Evolutionary conservation across 164 flowering plant genomes (phyloP).

Genomic region (Aristolochia contorta): DNA sequence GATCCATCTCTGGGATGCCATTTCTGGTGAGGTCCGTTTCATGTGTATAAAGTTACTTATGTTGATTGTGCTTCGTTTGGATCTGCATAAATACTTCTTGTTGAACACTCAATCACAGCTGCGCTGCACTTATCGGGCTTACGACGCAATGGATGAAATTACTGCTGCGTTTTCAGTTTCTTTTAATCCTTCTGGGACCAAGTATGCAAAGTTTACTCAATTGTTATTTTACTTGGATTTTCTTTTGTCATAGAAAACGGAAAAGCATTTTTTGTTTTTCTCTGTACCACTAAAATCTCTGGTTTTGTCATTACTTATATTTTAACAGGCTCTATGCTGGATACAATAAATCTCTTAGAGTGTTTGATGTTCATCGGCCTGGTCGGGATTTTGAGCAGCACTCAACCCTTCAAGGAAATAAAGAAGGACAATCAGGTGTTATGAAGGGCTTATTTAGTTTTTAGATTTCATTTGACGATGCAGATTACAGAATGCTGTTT

Average conservation of each 20-base stretch:
- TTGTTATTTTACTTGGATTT: background rate
- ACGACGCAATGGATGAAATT: slow-evolving; percentile 94
- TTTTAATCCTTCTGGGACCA: slow-evolving; percentile 71
- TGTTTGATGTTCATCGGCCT: slow-evolving; percentile 88
- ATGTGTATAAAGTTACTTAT: no score
- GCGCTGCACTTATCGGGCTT: slow-evolving; percentile 94
- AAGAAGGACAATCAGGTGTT: slow-evolving; percentile 88
- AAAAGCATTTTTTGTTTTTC: background rate
- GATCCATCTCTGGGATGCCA: slow-evolving; percentile 96
- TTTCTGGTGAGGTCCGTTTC: slow-evolving; percentile 61
- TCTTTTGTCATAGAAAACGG: background rate
- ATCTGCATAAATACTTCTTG: background rate
- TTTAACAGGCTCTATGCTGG: slow-evolving; percentile 81
- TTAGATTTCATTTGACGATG: no score
- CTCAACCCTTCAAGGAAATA: slow-evolving; percentile 68
- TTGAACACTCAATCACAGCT: slow-evolving; percentile 38
- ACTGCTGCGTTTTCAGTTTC: slow-evolving; percentile 86
- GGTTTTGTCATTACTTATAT: background rate
- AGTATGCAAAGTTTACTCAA: slow-evolving; percentile 22
- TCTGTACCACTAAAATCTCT: background rate
- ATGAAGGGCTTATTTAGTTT: no score
- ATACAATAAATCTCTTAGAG: slow-evolving; percentile 71
- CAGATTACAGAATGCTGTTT: no score
- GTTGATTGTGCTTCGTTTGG: no score
- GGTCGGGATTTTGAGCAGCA: slow-evolving; percentile 78